Conservation (phyloP, 192 early-diverging fungal genomes). For the Coemansia javaensis region DNA sequence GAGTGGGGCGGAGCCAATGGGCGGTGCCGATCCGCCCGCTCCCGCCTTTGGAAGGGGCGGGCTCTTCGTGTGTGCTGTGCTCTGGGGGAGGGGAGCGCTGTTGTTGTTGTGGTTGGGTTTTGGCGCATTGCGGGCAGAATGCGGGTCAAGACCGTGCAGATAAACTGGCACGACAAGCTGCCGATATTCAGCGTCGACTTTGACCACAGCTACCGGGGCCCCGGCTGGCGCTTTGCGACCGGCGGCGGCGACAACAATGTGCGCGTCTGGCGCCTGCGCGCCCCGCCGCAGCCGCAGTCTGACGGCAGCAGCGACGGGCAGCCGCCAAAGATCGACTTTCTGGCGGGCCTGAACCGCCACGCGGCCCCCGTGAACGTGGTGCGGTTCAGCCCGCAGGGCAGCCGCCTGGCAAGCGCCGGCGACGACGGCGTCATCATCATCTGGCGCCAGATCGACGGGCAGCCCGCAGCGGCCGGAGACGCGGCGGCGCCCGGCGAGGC, state of each 20-base stretch:
- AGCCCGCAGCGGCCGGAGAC: conserved; percentile 2
- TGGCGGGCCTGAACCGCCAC: conserved; percentile 80
- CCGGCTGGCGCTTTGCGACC: conserved; percentile 70
- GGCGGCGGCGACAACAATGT: conserved; percentile 88
- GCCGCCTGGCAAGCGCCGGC: conserved; percentile 79
- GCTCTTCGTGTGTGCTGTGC: too few species aligned
- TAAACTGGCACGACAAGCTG: conserved; percentile 91
- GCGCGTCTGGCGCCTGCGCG: conserved; percentile 55
- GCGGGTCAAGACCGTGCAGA: conserved; percentile 73
- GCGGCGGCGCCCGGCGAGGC: not conserved
- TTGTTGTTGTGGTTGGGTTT: not conserved
- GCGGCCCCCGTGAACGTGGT: conserved; percentile 89
- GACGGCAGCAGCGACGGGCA: conserved; percentile 8
- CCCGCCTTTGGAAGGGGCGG: too few species aligned
- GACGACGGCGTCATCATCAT: conserved; percentile 88
- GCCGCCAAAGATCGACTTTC: conserved; percentile 64
- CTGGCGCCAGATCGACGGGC: conserved; percentile 65
- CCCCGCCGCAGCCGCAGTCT: conserved; percentile 11
- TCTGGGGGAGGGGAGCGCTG: too few species aligned
- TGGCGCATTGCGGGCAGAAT: conserved; percentile 15
- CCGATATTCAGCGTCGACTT: conserved; percentile 92
- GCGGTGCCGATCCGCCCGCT: too few species aligned
- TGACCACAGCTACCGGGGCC: conserved; percentile 53
- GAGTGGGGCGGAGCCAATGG: too few species aligned
- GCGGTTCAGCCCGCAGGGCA: conserved; percentile 73